Evolutionary conservation across 768 basidiomycete genomes (phyloP).

Genomic region (Pleurotus djamor): DNA sequence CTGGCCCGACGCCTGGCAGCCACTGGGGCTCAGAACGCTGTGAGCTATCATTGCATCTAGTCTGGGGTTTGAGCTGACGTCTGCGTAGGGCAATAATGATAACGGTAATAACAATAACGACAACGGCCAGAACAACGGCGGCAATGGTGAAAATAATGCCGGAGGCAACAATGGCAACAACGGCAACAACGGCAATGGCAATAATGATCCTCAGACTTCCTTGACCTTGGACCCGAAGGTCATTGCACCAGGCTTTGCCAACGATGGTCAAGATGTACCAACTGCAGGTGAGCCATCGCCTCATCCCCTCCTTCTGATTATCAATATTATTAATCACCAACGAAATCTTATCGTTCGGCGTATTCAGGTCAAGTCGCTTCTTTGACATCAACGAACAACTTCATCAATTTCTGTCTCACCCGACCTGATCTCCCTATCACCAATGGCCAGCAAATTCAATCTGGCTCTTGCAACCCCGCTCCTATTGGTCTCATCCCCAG

Average conservation of each 20-base stretch:
- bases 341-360: neutral
- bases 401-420: conserved; percentile 53
- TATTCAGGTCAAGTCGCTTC: conserved; percentile 47
- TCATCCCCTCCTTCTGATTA: neutral
- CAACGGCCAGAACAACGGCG: conserved; percentile 7
- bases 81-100: conserved; percentile 4
- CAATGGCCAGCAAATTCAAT: conserved; percentile 49
- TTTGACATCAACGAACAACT: conserved; percentile 58
- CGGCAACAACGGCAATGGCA: conserved; percentile 19
- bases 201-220: conserved; percentile 42
- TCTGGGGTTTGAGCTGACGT: conserved; percentile 11
- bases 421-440: conserved; percentile 47
- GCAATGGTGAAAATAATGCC: conserved; percentile 7
- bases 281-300: conserved; percentile 21
- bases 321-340: neutral
- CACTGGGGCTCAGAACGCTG: conserved; percentile 20
- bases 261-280: conserved; percentile 47
- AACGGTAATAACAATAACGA: conserved; percentile 9
- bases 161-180: conserved; percentile 6
- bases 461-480: conserved; percentile 58
- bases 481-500: conserved; percentile 56
- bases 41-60: neutral
- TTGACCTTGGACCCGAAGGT: conserved; percentile 43
- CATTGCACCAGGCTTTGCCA: conserved; percentile 40
- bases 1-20: conserved; percentile 44